Evolutionary conservation across 2,329 filamentous ascomycete genomes (phyloP), one percentile per base, ranked within the genome.

Genomic region (Teratosphaeria epicoccoides): DNA sequence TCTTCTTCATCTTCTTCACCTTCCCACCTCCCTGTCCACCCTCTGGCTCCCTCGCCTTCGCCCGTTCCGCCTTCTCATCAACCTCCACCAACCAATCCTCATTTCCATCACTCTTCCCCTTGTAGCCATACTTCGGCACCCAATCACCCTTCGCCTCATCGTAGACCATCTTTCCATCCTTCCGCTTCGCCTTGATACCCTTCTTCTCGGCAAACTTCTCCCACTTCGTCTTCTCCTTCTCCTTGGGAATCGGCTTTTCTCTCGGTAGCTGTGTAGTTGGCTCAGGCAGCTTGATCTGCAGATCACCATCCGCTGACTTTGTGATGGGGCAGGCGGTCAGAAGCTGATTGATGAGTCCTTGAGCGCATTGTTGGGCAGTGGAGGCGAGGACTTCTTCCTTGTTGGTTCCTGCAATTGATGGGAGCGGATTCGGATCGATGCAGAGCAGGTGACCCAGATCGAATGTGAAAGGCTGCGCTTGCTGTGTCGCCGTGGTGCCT

Each of bases 181-280:
- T 81, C 59, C 81, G 85, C 80, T 90, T 95, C 71, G 83, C 82
- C 74, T 86, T 87, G 73, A 98, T 97, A 51, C 93, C 93, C 79
- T 96, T 95, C 81, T 95, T 95, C 70, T 83, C 85, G 45, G 93
- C 93, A 74, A 98, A 98, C 65, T 85, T 82, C 75, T 95, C 85
- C 93, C 93, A 98, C 70, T 89, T 95, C 53, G 91, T 97, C 60
- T 85, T 85, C 52, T 84, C 76, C 73, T 90, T 93, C 60, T 83
- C 79, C 51, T 82, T 78, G 1, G 93, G 93, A 7, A 97, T 76
- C 9, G 88, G 88, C 71, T 98, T 97, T 74, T 96, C 90, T 61
- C 93, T 85, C 23, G 93, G 93, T 3, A 97, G 77, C 0, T 76
- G 70, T 1, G 85, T 94, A 20, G 79, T 73, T 0, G 82, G 76